Percentiles rank a stretch among this genome's conserved stretches.
These are phyloP conservation scores for Diaporthe citrichinensis DNA, from an alignment of 2,329 filamentous ascomycete species.

Conservation along the genomic window DNA sequence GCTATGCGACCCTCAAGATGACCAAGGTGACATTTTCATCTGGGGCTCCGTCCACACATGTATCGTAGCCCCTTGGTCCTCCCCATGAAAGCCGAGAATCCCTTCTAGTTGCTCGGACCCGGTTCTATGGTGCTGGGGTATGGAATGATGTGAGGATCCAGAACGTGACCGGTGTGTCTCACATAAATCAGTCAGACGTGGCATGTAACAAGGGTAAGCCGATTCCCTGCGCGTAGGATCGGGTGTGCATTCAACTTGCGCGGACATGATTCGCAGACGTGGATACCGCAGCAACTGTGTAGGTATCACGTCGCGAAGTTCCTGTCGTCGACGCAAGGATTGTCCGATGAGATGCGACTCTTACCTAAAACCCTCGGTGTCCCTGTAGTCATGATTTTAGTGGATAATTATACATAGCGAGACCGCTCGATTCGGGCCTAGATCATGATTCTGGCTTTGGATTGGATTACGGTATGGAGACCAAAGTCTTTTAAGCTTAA, in stretches of 20 bases:
- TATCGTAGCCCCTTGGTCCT: not conserved
- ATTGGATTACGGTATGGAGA: not conserved
- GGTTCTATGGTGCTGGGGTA: not conserved
- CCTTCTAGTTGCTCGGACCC: not conserved
- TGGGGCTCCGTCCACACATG: not conserved
- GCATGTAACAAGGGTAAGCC: conserved; percentile 2
- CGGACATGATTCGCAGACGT: not conserved
- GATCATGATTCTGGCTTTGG: too few species aligned
- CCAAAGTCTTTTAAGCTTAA: not conserved
- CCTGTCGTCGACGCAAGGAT: not conserved
- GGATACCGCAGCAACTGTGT: not conserved
- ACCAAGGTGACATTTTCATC: not conserved
- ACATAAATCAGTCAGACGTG: conserved; percentile 5
- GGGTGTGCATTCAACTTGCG: not conserved
- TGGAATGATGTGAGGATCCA: conserved; percentile 1
- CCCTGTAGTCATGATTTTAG: too few species aligned
- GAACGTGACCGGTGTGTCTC: conserved; percentile 3
- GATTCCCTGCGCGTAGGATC: not conserved
- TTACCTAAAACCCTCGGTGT: not conserved
- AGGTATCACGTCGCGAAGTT: not conserved
- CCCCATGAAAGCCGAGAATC: not conserved
- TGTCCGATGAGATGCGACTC: not conserved
- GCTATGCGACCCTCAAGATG: not conserved
- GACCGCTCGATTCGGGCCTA: not conserved
- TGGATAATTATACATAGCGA: not conserved